phyloP scores from a whole-genome alignment of 2,329 filamentous ascomycete genomes.

The Lachnellula arida region DNA sequence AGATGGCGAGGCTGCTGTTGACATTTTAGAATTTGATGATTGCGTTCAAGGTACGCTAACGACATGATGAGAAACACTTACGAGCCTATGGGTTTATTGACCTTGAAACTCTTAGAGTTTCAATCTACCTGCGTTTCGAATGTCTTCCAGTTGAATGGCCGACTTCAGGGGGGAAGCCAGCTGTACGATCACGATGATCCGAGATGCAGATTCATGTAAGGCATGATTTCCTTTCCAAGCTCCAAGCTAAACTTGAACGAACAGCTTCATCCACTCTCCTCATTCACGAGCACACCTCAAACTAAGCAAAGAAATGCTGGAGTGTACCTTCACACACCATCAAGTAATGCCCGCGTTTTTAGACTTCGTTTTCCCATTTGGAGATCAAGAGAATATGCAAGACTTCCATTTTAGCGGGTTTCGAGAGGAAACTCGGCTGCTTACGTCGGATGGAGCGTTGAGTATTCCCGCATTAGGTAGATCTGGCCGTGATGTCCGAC shows the following conservation, averaged over 20 bases:
- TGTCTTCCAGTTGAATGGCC: conserved; percentile 5
- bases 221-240: not conserved
- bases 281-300: conserved; percentile 20
- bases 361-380: conserved; percentile 37
- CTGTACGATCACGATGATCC: conserved; percentile 15
- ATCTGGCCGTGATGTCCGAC: conserved; percentile 33
- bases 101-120: conserved; percentile 6
- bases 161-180: not conserved
- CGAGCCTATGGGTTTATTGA: not conserved
- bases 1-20: conserved; percentile 5
- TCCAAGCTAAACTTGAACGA: not conserved
- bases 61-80: not conserved
- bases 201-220: conserved; percentile 23
- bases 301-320: conserved; percentile 18
- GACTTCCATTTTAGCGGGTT: conserved; percentile 38
- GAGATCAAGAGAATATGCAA: conserved; percentile 26
- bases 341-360: conserved; percentile 35
- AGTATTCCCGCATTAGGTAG: conserved; percentile 30
- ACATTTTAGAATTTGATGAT: conserved; percentile 18
- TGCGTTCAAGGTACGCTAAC: conserved; percentile 2
- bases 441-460: conserved; percentile 2
- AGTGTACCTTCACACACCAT: conserved; percentile 26
- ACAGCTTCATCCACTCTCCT: conserved; percentile 22
- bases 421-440: conserved; percentile 27
- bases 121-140: not conserved